Percentiles rank a stretch among this genome's conserved stretches.
Evolutionary conservation across 2,329 filamentous ascomycete genomes (phyloP).

Genomic region (Monosporascus cannonballus): DNA sequence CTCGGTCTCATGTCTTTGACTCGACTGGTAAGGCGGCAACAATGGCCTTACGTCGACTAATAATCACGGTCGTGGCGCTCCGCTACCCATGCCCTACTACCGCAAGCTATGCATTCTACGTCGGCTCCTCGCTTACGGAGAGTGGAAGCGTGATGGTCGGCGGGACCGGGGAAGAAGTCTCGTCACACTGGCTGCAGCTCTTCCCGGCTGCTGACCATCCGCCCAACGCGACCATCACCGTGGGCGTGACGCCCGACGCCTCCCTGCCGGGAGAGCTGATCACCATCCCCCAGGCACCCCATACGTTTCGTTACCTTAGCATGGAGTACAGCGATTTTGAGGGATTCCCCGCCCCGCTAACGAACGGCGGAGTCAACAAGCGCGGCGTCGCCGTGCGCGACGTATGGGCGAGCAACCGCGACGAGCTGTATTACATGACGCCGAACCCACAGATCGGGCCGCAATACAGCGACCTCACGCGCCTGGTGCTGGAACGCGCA

Average conservation of each 20-base stretch:
- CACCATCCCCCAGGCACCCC: conserved; percentile 18
- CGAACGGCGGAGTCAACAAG: conserved; percentile 37
- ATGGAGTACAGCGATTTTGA: conserved; percentile 32
- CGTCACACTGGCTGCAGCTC: conserved; percentile 40
- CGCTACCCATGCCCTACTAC: conserved; percentile 8
- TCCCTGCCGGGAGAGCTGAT: conserved; percentile 25
- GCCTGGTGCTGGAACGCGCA: conserved; percentile 33
- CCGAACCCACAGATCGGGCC: conserved; percentile 33
- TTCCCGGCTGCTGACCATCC: conserved; percentile 35
- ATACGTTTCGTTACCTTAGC: conserved; percentile 22
- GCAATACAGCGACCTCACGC: conserved; percentile 35
- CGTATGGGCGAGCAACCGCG: conserved; percentile 33
- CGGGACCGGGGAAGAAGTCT: conserved; percentile 41
- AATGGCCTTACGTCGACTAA: not conserved
- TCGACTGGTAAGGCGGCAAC: not conserved
- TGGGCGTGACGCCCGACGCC: conserved; percentile 35
- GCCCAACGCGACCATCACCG: conserved; percentile 34
- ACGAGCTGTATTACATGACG: conserved; percentile 33
- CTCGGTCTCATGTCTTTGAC: too few species aligned
- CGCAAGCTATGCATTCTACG: conserved; percentile 44
- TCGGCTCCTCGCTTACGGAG: conserved; percentile 37
- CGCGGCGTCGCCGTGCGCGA: conserved; percentile 34
- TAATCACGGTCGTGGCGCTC: not conserved
- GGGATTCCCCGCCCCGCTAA: conserved; percentile 36
- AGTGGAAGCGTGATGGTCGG: conserved; percentile 37